Evolutionary conservation across 345 rosid genomes (phyloP).

Genomic region (Sisymbrium irio): DNA sequence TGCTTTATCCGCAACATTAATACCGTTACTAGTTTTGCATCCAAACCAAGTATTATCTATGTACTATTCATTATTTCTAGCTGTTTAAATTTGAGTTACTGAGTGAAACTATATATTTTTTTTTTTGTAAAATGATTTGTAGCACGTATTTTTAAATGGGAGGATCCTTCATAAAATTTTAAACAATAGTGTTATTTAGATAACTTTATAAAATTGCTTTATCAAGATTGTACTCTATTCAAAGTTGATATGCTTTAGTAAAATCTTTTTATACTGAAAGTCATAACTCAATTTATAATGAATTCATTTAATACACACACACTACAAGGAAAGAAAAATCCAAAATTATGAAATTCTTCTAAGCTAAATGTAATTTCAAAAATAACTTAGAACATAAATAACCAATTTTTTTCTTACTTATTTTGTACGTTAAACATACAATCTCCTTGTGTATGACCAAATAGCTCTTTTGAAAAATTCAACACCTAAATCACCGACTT

Average conservation of each 20-base stretch:
- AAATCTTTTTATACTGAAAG: too few relatives aligned
- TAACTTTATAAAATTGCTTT: background rate
- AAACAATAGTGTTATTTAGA: background rate
- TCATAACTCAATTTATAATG: background rate
- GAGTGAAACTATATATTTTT: background rate
- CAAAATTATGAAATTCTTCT: background rate
- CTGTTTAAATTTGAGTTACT: background rate
- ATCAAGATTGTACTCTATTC: background rate
- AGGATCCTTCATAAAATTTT: background rate
- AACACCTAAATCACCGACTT: constrained; percentile 21
- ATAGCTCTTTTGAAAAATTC: background rate
- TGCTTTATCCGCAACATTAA: constrained; percentile 13
- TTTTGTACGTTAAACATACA: background rate
- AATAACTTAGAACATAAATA: background rate
- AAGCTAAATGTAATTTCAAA: background rate
- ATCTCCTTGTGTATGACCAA: background rate
- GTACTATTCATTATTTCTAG: background rate
- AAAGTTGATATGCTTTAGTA: background rate
- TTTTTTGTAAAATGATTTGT: background rate
- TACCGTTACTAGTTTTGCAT: background rate
- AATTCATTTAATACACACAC: background rate
- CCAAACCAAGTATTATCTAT: too few relatives aligned
- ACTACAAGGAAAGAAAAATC: background rate
- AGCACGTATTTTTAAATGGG: background rate
- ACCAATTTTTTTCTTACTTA: background rate